phyloP scores from a whole-genome alignment of 179 eudicot genomes.

The Silene vulgaris region DNA sequence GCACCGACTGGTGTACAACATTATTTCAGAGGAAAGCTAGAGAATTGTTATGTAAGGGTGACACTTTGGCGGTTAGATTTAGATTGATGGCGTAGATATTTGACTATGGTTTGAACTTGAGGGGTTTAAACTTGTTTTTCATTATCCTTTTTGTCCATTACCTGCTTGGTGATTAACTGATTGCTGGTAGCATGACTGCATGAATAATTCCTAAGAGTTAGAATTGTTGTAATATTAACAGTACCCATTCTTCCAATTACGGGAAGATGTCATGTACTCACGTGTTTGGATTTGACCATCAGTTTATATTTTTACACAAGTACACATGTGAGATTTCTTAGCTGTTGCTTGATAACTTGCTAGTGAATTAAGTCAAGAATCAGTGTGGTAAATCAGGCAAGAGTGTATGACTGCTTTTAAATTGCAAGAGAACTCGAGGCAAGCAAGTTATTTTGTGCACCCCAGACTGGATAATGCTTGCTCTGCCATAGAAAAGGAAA shows the following conservation, averaged over 20 bases:
- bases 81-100: background rate
- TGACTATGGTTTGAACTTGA: background rate
- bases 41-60: background rate
- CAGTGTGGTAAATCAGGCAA: background rate
- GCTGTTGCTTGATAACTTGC: background rate
- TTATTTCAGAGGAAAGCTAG: background rate
- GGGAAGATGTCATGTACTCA: background rate
- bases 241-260: background rate
- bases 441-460: background rate
- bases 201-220: background rate
- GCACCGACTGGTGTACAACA: background rate
- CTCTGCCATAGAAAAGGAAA: background rate
- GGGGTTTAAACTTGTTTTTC: background rate
- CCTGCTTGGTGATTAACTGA: background rate
- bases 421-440: background rate
- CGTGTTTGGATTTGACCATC: background rate
- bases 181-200: background rate
- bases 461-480: background rate
- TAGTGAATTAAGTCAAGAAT: background rate
- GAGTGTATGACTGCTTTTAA: background rate
- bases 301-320: background rate
- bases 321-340: background rate
- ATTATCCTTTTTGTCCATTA: background rate
- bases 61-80: background rate
- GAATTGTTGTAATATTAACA: background rate